These are phyloP conservation scores for Endocalyx cinctus DNA, from an alignment of 2,329 filamentous ascomycete genomes.

Conservation along the genomic window DNA sequence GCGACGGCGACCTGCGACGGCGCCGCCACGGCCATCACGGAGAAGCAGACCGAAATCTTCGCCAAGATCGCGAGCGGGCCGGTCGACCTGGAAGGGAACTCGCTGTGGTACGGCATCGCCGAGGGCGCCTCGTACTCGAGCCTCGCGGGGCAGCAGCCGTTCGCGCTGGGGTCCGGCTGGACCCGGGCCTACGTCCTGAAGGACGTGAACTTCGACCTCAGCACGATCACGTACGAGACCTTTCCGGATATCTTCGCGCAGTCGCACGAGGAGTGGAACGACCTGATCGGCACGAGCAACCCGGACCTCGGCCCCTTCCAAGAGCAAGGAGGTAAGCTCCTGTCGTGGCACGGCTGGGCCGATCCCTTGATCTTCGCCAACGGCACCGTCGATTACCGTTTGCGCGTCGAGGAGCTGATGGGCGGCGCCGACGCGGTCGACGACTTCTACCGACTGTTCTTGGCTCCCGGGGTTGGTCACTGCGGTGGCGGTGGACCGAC, in stretches of 20 bases:
- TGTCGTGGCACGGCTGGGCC: constrained; percentile 7
- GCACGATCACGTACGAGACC: constrained; percentile 1
- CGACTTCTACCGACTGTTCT: constrained; percentile 9
- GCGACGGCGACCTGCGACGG: constrained; percentile 4
- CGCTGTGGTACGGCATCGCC: constrained; percentile 3
- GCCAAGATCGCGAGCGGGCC: constrained; percentile 6
- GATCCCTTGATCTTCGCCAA: constrained; percentile 6
- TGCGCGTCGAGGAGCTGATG: constrained; percentile 4
- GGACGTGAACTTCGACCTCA: constrained; percentile 3
- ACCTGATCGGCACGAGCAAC: constrained; percentile 5
- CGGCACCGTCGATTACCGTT: constrained; percentile 6
- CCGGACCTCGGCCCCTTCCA: constrained; percentile 8
- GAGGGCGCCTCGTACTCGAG: constrained; percentile 2
- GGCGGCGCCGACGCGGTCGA: constrained; percentile 2
- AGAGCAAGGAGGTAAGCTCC: constrained; percentile 7
- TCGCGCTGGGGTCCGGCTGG: constrained; percentile 1
- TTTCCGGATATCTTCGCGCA: constrained; percentile 3
- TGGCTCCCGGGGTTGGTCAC: constrained; percentile 7
- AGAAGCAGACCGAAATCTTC: constrained; percentile 4
- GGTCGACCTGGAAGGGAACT: constrained; percentile 6
- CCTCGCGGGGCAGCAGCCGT: not conserved
- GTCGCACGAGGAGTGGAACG: constrained; percentile 2
- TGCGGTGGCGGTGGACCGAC: constrained; percentile 4
- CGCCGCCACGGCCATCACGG: constrained; percentile 4
- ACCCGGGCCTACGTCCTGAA: constrained; percentile 2